Conservation (phyloP, 129 eudicot genomes). For the Apium graveolens region DNA sequence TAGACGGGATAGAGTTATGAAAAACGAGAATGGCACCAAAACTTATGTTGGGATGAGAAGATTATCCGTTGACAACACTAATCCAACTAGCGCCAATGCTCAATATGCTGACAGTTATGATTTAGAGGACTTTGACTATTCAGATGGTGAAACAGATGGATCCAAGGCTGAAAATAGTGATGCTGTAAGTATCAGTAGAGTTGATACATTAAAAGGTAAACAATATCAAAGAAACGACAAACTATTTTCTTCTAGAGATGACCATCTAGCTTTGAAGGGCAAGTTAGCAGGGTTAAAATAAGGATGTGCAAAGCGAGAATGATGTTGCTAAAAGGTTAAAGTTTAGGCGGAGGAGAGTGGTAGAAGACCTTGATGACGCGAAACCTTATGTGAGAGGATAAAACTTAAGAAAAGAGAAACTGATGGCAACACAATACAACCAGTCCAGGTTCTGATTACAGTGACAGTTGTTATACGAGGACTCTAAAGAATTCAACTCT, state of each 20-base stretch:
- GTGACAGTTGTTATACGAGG: conserved; percentile 18
- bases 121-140: conserved; percentile 7
- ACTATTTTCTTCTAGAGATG: conserved; percentile 26
- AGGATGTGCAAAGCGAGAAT: conserved; percentile 35
- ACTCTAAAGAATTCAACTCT: conserved; percentile 17
- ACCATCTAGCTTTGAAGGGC: conserved; percentile 20
- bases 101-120: conserved; percentile 21
- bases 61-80: conserved; percentile 16
- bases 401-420: conserved; percentile 26
- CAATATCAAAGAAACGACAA: conserved; percentile 24
- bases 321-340: conserved; percentile 44
- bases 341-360: conserved; percentile 38
- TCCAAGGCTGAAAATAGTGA: conserved; percentile 10
- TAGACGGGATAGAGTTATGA: conserved; percentile 30
- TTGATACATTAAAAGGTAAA: conserved; percentile 23
- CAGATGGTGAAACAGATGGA: conserved; percentile 33
- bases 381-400: conserved; percentile 27
- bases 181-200: background rate
- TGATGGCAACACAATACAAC: conserved; percentile 15
- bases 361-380: conserved; percentile 20
- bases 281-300: conserved; percentile 54
- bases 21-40: conserved; percentile 18
- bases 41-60: conserved; percentile 25
- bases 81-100: conserved; percentile 13
- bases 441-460: conserved; percentile 13